Conservation (phyloP, 768 basidiomycete species). For the Tricholoma hemisulphureum region DNA sequence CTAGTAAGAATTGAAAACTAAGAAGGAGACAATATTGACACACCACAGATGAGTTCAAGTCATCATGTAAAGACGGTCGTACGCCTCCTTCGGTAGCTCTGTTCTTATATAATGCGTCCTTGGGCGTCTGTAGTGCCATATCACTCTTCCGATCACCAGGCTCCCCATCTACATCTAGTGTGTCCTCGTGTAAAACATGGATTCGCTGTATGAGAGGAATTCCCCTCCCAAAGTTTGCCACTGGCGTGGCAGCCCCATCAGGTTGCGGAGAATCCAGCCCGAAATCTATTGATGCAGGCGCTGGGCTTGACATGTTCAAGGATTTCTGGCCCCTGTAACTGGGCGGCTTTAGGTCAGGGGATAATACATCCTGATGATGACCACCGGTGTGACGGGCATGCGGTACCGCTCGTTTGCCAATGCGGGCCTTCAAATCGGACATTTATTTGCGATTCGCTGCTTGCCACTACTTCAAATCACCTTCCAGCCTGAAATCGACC, state of each 20-base stretch:
- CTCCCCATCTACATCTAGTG: not conserved
- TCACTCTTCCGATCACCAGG: not conserved
- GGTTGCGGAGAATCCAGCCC: not conserved
- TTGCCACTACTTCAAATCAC: no score
- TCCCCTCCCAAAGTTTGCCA: not conserved
- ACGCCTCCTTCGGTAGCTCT: not conserved
- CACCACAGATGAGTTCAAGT: not conserved
- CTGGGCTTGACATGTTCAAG: not conserved
- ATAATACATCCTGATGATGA: not conserved
- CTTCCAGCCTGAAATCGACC: no score
- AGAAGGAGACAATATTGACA: not conserved
- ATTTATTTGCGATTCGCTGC: not conserved
- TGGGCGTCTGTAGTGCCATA: not conserved
- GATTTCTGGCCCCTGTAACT: not conserved
- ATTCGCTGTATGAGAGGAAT: not conserved
- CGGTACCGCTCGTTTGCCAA: not conserved
- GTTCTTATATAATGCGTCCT: not conserved
- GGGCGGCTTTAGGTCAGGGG: not conserved
- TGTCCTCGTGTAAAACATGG: not conserved
- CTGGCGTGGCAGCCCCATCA: not conserved
- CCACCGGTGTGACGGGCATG: not conserved
- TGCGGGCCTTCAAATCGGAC: not conserved
- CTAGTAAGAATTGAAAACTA: not conserved
- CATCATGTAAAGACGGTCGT: not conserved
- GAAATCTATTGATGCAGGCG: not conserved